phyloP scores from a whole-genome alignment of 2,329 filamentous ascomycete genomes.

The Sporothrix globosa region DNA sequence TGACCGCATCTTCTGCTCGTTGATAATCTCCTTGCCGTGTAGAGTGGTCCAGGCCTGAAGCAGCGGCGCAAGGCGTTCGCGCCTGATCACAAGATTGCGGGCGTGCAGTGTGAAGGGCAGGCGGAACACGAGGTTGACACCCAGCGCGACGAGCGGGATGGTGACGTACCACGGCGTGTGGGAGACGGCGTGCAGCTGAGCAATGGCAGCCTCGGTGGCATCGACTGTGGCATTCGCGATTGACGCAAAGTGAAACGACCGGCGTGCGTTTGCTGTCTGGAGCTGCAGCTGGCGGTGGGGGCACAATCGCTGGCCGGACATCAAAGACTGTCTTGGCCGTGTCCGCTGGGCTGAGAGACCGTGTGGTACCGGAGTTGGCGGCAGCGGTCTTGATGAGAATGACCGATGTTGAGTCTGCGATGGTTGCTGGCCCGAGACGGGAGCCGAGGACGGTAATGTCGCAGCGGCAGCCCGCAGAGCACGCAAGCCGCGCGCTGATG shows the following conservation, averaged over 20 bases:
- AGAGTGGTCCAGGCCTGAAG: constrained; percentile 44
- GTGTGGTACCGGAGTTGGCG: neutral
- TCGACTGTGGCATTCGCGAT: constrained; percentile 43
- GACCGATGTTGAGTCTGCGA: neutral
- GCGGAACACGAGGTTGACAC: constrained; percentile 46
- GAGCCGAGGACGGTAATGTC: neutral
- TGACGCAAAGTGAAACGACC: constrained; percentile 30
- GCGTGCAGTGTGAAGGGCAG: constrained; percentile 53
- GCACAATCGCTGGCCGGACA: neutral
- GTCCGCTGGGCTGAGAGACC: neutral
- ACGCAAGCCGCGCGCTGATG: neutral
- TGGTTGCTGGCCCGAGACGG: neutral
- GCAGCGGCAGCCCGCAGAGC: neutral
- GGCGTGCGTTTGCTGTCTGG: neutral
- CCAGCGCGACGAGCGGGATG: constrained; percentile 56
- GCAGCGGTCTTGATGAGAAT: neutral
- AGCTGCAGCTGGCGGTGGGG: neutral
- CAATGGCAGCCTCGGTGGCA: constrained; percentile 50
- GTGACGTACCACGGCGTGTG: constrained; percentile 58
- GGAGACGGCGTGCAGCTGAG: constrained; percentile 48
- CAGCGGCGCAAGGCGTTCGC: constrained; percentile 42
- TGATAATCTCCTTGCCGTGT: constrained; percentile 38
- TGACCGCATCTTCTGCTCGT: constrained; percentile 28
- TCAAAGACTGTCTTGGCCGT: neutral
- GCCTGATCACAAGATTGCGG: constrained; percentile 41